A percentile compares a stretch with the other conserved stretches of the same genome.
phyloP scores from a whole-genome alignment of 2,329 filamentous ascomycete species.

The Colletotrichum simmondsii region DNA sequence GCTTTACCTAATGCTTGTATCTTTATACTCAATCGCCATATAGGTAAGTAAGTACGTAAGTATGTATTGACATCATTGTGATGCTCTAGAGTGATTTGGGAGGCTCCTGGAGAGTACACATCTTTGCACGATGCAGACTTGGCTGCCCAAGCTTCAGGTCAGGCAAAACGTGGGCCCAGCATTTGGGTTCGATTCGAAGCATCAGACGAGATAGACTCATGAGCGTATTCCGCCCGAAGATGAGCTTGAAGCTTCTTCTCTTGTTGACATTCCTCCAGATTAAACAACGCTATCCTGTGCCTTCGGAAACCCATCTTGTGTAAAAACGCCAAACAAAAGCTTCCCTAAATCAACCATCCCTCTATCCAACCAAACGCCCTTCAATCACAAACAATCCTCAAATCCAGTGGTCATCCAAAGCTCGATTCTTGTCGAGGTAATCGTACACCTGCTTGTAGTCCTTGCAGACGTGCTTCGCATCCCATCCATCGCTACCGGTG shows the following conservation, averaged over 20 bases:
- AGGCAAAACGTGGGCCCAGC: not conserved
- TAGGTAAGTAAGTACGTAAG: too few species aligned
- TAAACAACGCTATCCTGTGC: not conserved
- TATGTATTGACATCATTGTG: too few species aligned
- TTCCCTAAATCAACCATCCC: not conserved
- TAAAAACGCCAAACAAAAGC: not conserved
- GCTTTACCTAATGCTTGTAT: too few species aligned
- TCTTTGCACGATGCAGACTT: not conserved
- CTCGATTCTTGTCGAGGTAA: conserved; percentile 47
- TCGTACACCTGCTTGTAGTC: conserved; percentile 48
- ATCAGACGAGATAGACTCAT: not conserved
- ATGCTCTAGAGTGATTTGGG: not conserved
- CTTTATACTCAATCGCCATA: too few species aligned
- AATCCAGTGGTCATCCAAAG: conserved; percentile 50
- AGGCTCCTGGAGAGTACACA: too few species aligned
- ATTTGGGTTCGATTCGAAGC: not conserved
- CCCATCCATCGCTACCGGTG: conserved; percentile 54
- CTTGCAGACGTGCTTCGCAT: conserved; percentile 54
- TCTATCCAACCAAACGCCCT: not conserved
- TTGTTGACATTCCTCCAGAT: not conserved
- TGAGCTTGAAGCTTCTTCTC: not conserved
- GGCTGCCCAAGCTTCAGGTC: not conserved
- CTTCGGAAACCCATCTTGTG: not conserved
- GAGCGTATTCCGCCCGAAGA: not conserved
- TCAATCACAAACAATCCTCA: conserved; percentile 35